Evolutionary conservation across 2,329 filamentous ascomycete species (phyloP).

Genomic region (Aspergillus proliferans): DNA sequence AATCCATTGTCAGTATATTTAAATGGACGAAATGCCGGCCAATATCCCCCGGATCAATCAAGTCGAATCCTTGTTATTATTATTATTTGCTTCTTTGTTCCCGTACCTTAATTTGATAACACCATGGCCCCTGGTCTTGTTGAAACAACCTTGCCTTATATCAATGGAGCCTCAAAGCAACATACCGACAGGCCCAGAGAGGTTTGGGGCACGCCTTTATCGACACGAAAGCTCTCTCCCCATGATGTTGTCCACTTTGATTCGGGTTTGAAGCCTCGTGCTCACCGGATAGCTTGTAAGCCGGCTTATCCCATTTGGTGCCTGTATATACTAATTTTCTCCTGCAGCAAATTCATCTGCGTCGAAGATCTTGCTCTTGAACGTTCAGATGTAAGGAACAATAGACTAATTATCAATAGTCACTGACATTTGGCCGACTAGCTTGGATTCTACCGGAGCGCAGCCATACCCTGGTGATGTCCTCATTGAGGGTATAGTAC

Average conservation of each 20-base stretch:
- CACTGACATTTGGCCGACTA: conserved; percentile 17
- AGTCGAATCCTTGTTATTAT: too few relatives aligned
- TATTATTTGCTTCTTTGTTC: neutral
- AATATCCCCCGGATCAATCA: too few relatives aligned
- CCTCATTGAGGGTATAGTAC: conserved; percentile 28
- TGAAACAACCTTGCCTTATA: neutral
- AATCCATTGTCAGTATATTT: too few relatives aligned
- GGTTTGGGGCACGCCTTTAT: neutral
- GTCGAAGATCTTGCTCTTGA: conserved; percentile 4
- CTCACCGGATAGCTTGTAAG: neutral
- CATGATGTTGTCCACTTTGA: conserved; percentile 1
- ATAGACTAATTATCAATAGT: too few relatives aligned
- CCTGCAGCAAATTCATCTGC: too few relatives aligned
- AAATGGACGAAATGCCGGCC: too few relatives aligned
- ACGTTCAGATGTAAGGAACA: neutral
- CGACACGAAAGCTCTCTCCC: neutral
- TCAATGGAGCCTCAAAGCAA: neutral
- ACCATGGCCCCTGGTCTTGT: neutral
- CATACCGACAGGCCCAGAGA: neutral
- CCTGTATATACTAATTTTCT: too few relatives aligned
- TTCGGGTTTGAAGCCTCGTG: neutral
- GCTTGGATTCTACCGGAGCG: conserved; percentile 35
- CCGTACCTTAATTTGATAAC: neutral
- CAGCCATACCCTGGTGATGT: conserved; percentile 37
- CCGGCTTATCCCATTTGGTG: too few relatives aligned